Evolutionary conservation across 1,284 basidiomycete species (phyloP).

Genomic region (Cutaneotrichosporon dermatis): DNA sequence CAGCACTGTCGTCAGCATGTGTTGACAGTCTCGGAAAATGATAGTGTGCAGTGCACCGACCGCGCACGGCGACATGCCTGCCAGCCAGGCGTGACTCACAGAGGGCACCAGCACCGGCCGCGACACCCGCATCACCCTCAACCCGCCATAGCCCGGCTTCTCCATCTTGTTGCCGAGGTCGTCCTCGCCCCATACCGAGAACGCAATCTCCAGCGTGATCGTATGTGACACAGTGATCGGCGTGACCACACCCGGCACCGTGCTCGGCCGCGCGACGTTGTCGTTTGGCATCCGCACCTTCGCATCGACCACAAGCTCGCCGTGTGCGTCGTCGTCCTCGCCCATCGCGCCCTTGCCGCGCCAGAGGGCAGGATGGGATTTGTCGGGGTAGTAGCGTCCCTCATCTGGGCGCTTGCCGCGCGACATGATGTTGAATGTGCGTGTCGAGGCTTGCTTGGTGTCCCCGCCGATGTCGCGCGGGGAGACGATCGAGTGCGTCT

Average conservation of each 20-base stretch:
- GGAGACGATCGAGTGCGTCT: slow-evolving; percentile 30
- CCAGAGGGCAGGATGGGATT: slow-evolving; percentile 24
- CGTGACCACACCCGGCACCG: slow-evolving; percentile 32
- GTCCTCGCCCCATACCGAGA: slow-evolving; percentile 37
- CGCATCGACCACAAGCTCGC: slow-evolving; percentile 16
- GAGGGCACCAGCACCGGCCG: slow-evolving; percentile 38
- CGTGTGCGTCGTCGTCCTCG: slow-evolving; percentile 4
- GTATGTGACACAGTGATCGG: slow-evolving; percentile 43
- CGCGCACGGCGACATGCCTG: no score
- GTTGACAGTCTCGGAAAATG: no score
- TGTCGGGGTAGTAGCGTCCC: slow-evolving; percentile 14
- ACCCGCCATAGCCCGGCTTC: slow-evolving; percentile 30
- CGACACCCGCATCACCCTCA: slow-evolving; percentile 38
- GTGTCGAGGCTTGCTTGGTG: slow-evolving; percentile 10
- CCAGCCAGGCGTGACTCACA: slow-evolving; percentile 18
- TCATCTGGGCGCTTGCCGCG: slow-evolving; percentile 15
- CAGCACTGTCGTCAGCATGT: background rate
- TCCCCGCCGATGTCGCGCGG: slow-evolving; percentile 25
- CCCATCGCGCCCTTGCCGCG: slow-evolving; percentile 15
- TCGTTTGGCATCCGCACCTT: slow-evolving; percentile 34
- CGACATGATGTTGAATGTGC: slow-evolving; percentile 16
- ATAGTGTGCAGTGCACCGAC: no score
- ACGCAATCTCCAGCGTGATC: slow-evolving; percentile 40
- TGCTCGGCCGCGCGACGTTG: slow-evolving; percentile 33
- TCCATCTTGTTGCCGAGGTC: slow-evolving; percentile 22